These are phyloP conservation scores for Plantago major DNA, from an alignment of 257 asterid species.

Conservation along the genomic window DNA sequence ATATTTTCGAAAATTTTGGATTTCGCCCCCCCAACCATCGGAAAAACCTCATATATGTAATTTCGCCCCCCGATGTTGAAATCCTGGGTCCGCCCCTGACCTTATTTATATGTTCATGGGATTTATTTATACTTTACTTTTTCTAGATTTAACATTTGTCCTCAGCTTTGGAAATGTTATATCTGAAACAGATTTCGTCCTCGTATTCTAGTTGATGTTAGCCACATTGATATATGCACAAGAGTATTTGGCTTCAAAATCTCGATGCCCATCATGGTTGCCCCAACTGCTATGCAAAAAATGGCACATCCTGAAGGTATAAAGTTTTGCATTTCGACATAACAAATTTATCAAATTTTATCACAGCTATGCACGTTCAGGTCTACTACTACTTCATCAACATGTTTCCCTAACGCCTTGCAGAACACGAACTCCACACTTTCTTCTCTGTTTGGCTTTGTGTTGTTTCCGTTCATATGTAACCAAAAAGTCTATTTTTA, in stretches of 20 bases:
- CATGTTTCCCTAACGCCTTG: background rate
- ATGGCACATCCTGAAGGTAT: conserved; percentile 93
- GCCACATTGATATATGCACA: conserved; percentile 54
- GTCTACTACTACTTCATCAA: no score
- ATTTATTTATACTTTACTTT: background rate
- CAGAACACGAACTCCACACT: background rate
- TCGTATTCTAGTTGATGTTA: conserved; percentile 78
- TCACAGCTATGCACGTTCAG: no score
- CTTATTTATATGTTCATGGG: background rate
- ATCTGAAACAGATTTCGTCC: conserved; percentile 60
- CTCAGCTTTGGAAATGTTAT: background rate
- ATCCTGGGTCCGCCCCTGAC: no score
- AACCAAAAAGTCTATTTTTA: conserved; percentile 16
- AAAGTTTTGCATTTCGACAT: background rate
- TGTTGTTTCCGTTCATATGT: conserved; percentile 3
- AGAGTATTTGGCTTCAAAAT: conserved; percentile 56
- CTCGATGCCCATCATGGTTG: conserved; percentile 92
- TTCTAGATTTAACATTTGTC: no score
- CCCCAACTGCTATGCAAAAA: conserved; percentile 92
- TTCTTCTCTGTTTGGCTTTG: background rate
- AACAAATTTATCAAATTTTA: background rate
- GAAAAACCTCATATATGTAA: no score
- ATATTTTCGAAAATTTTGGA: no score
- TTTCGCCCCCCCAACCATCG: no score
- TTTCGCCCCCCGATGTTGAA: no score